phyloP scores from a whole-genome alignment of 2,329 filamentous ascomycete species.

The Alternaria burnsii region DNA sequence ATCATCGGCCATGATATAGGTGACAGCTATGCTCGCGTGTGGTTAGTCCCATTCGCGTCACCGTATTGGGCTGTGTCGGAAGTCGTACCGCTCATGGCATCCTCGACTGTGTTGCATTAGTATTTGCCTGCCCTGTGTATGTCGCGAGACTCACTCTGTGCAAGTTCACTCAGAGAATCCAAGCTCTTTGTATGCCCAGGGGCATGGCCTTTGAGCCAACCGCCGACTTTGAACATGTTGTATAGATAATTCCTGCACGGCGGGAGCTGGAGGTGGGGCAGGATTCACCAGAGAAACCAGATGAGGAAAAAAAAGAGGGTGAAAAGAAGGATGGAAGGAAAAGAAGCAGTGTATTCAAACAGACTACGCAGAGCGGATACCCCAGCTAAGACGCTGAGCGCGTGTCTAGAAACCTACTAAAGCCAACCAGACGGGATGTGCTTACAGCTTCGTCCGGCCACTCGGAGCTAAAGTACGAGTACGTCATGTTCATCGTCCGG shows the following conservation, averaged over 20 bases:
- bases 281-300: not conserved
- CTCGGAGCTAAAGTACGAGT: conserved; percentile 25
- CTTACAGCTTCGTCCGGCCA: conserved; percentile 27
- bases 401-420: conserved; percentile 13
- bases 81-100: conserved; percentile 57
- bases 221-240: conserved; percentile 48
- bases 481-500: conserved; percentile 24
- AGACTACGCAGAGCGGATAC: not conserved
- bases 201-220: conserved; percentile 49
- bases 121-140: not conserved
- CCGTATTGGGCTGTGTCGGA: not conserved
- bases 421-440: conserved; percentile 12
- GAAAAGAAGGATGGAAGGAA: not conserved
- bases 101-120: conserved; percentile 51
- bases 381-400: conserved; percentile 8
- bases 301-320: not conserved
- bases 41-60: conserved; percentile 30
- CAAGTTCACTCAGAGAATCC: conserved; percentile 65
- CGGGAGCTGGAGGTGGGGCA: not conserved
- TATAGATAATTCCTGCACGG: not conserved
- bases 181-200: conserved; percentile 62
- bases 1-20: conserved; percentile 87
- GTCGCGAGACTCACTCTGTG: conserved; percentile 56
- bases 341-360: not conserved
- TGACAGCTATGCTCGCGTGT: conserved; percentile 61